Conservation (phyloP, 352 stramenopile species). For the Peronospora destructor region DNA sequence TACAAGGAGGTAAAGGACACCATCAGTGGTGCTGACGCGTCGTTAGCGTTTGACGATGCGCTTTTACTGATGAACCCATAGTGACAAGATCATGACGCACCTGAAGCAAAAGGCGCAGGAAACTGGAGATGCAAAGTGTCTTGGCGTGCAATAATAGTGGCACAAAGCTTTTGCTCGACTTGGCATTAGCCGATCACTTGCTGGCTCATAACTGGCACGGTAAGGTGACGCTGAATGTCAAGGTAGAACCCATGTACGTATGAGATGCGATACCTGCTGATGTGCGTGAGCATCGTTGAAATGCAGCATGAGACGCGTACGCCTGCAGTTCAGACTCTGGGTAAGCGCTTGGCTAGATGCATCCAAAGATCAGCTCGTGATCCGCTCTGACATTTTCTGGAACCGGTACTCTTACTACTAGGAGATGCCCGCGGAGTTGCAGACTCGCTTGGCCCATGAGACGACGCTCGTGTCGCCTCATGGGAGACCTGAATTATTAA, state of each 20-base stretch:
- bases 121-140: constrained; percentile 8
- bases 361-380: constrained; percentile 23
- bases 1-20: constrained; percentile 73
- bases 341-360: constrained; percentile 34
- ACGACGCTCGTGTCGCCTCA: constrained; percentile 90
- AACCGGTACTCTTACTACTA: constrained; percentile 74
- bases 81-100: constrained; percentile 38
- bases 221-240: constrained; percentile 65
- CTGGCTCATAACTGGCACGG: constrained; percentile 41
- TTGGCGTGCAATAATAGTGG: constrained; percentile 63
- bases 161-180: constrained; percentile 60
- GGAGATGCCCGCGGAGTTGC: constrained; percentile 43
- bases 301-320: constrained; percentile 37
- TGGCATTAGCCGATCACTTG: constrained; percentile 60
- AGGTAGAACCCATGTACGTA: constrained; percentile 71
- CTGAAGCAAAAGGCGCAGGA: constrained; percentile 23
- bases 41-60: constrained; percentile 52
- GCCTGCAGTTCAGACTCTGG: constrained; percentile 40
- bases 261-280: constrained; percentile 59
- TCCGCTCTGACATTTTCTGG: constrained; percentile 42
- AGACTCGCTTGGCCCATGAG: constrained; percentile 21
- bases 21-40: constrained; percentile 44
- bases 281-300: constrained; percentile 47
- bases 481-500: constrained; percentile 97
- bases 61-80: constrained; percentile 55